Evolutionary conservation across 768 basidiomycete genomes (phyloP).

Genomic region (Leccinum arenicola): DNA sequence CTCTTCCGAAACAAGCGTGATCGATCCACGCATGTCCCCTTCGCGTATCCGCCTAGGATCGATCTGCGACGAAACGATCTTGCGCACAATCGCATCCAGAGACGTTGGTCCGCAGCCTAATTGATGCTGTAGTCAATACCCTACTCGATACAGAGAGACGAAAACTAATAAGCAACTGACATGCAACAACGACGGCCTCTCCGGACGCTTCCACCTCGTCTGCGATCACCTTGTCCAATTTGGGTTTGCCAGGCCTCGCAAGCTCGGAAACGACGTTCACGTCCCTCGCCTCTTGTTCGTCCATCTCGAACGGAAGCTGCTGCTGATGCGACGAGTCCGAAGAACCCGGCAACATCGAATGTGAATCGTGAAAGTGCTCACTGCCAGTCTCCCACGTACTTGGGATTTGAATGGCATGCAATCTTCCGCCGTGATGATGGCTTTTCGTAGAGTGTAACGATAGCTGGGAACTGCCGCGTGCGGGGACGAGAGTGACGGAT

Average conservation of each 20-base stretch:
- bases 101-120: constrained; percentile 72
- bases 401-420: not conserved
- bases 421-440: constrained; percentile 8
- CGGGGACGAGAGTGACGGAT: constrained; percentile 4
- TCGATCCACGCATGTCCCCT: constrained; percentile 58
- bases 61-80: constrained; percentile 60
- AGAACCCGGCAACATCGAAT: not conserved
- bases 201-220: constrained; percentile 59
- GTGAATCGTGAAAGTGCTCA: not conserved
- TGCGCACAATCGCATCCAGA: constrained; percentile 66
- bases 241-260: constrained; percentile 65
- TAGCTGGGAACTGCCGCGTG: not conserved
- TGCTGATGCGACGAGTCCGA: not conserved
- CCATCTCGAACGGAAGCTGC: constrained; percentile 42
- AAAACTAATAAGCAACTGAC: constrained; percentile 40
- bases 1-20: constrained; percentile 65
- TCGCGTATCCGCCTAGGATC: constrained; percentile 48
- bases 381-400: not conserved
- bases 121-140: not conserved
- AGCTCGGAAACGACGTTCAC: constrained; percentile 58
- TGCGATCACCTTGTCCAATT: constrained; percentile 54
- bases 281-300: constrained; percentile 57
- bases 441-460: not conserved
- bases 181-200: constrained; percentile 64
- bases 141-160: not conserved